Percentiles rank a stretch among this genome's conserved stretches.
These are phyloP conservation scores for Leishmania lainsoni DNA, from an alignment of 208 protist species.

Conservation along the genomic window DNA sequence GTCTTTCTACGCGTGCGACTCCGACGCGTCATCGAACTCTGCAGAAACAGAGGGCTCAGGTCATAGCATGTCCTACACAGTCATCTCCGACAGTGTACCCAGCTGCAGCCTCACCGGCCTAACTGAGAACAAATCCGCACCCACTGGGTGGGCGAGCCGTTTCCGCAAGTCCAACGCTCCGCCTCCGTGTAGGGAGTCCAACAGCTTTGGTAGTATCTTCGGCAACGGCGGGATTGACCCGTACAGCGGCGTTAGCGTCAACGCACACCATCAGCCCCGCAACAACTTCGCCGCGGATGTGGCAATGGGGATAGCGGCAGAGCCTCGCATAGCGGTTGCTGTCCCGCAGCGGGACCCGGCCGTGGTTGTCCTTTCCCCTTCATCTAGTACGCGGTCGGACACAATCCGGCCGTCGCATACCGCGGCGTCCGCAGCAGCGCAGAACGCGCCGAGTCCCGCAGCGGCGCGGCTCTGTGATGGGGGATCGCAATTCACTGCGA, in stretches of 20 bases:
- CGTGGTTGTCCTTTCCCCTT: not conserved
- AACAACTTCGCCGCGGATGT: slow-evolving; percentile 8
- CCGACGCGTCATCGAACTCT: slow-evolving; percentile 22
- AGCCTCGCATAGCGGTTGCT: not conserved
- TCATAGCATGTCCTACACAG: slow-evolving; percentile 41
- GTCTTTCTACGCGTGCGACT: slow-evolving; percentile 49
- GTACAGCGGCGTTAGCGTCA: slow-evolving; percentile 37
- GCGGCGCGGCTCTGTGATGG: not conserved
- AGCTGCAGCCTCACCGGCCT: slow-evolving; percentile 72
- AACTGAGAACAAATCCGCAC: slow-evolving; percentile 32
- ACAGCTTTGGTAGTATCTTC: slow-evolving; percentile 53
- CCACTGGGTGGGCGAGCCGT: slow-evolving; percentile 20
- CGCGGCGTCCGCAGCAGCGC: not conserved
- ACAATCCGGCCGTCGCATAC: not conserved
- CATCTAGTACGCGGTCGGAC: not conserved
- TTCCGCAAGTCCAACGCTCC: slow-evolving; percentile 21
- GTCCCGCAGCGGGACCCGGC: slow-evolving; percentile 1
- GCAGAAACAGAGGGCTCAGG: slow-evolving; percentile 30
- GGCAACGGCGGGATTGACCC: slow-evolving; percentile 41
- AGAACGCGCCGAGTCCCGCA: not conserved
- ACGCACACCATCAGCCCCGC: slow-evolving; percentile 10
- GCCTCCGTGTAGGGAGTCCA: slow-evolving; percentile 18
- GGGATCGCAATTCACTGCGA: not conserved
- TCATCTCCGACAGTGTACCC: slow-evolving; percentile 72
- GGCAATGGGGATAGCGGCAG: not conserved